Evolutionary conservation across 768 basidiomycete genomes (phyloP), one percentile per base, ranked within the genome.

Genomic region (Podaxis carcinomalis): DNA sequence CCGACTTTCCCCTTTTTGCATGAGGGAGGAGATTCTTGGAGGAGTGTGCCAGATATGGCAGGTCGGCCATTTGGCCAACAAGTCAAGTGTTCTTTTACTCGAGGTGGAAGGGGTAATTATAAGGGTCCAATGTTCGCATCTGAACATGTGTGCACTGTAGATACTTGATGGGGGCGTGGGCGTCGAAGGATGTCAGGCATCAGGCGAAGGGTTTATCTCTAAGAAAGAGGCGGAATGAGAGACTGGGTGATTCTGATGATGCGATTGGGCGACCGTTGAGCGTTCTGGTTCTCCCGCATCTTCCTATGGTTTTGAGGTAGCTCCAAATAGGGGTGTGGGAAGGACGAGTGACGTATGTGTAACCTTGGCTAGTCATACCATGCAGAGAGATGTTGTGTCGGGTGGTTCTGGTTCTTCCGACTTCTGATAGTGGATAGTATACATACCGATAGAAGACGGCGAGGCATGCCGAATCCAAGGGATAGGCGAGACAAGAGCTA

Each of bases 1-100:
- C 52, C 52, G 52, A 53, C 52, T 36, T 53, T 25, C 52, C 52
- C 52, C 36, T 37, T 54, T 37, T 54, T 19, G 52, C 37, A 19
- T 16, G 11, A 39, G n/a, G 21, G 7, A 0, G 11, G 1, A 16
- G 52, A 54, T 54, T 54, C 25, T 5, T n/a, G 25, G 52, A 23
- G 21, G 35, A 14, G 5, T 39, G 25, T 39, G 37, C 52, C 52
- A 36, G 52, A 54, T 54, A 54, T 54, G 36, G 52, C 37, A 54
- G 19, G n/a, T 54, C n/a, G 21, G 25, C 52, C n/a, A 54, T 37
- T 6, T 14, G 52, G 36, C 16, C 21, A 39, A 19, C 4, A 25
- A 39, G 52, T 37, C 52, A 37, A 37, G 35, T 37, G 35, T 23
- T 39, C n/a, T 37, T 14, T 23, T 44, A 19, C 16, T 40, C 39